Percentiles rank a stretch among this genome's conserved stretches.
Conservation (phyloP, 164 flowering plant species). For the Euptelea pleiosperma region DNA sequence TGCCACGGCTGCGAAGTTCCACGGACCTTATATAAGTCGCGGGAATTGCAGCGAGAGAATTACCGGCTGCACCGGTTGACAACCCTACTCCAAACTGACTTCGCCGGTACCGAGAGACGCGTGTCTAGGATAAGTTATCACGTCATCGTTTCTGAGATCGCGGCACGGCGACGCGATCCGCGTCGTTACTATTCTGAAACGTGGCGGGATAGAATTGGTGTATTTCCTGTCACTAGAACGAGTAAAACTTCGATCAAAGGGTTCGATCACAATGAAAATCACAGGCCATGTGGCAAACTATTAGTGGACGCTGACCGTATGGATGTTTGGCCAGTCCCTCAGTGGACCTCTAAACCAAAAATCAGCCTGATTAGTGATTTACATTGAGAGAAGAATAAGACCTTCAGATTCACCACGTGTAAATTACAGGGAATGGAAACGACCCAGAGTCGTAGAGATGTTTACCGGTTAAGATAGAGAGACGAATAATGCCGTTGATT, state of each 20-base stretch:
- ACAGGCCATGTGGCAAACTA: no score
- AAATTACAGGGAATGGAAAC: background rate
- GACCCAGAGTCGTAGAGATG: no score
- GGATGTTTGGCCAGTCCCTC: no score
- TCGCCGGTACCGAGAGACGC: slow-evolving; percentile 20
- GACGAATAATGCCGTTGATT: no score
- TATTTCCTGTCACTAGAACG: background rate
- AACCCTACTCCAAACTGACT: slow-evolving; percentile 23
- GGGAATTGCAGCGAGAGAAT: slow-evolving; percentile 29
- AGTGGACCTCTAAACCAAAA: no score
- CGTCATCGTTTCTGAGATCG: slow-evolving; percentile 18
- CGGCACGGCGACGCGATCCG: slow-evolving; percentile 22
- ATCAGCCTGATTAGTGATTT: no score
- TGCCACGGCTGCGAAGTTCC: slow-evolving; percentile 13
- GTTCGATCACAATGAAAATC: no score
- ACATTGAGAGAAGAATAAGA: background rate
- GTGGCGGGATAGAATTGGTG: background rate
- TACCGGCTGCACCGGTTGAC: slow-evolving; percentile 36
- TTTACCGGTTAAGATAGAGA: no score
- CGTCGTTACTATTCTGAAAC: no score
- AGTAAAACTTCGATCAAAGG: no score
- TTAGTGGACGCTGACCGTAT: no score
- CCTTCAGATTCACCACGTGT: background rate
- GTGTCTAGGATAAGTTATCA: slow-evolving; percentile 17
- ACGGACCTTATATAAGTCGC: slow-evolving; percentile 28